Percentiles rank a stretch among this genome's conserved stretches.
Evolutionary conservation across 805 yeast species (phyloP).

Genomic region (Candida pini): DNA sequence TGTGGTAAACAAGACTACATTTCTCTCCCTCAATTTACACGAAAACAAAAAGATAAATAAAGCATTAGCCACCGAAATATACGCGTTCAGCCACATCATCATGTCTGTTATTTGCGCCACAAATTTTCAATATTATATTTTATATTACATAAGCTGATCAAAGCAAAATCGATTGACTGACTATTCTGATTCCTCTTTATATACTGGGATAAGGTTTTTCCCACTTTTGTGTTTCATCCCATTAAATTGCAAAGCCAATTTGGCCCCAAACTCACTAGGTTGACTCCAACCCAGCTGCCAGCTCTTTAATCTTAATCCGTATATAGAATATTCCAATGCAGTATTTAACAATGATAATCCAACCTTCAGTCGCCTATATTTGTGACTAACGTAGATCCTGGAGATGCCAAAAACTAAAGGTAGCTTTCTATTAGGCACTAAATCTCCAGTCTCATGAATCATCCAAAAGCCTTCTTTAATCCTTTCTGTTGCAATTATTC

Average conservation of each 20-base stretch:
- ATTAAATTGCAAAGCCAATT: constrained; percentile 50
- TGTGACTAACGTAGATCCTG: constrained; percentile 40
- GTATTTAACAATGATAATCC: constrained; percentile 40
- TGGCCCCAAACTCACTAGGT: constrained; percentile 61
- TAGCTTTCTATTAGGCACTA: constrained; percentile 43
- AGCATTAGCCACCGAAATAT: too few relatives aligned
- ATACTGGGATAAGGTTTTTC: constrained; percentile 44
- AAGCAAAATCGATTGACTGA: not conserved
- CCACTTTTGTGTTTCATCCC: constrained; percentile 52
- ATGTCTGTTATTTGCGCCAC: too few relatives aligned
- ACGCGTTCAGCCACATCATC: too few relatives aligned
- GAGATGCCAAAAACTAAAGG: constrained; percentile 40
- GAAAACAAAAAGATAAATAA: too few relatives aligned
- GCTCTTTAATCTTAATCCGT: constrained; percentile 41
- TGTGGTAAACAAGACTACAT: too few relatives aligned
- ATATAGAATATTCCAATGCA: constrained; percentile 39
- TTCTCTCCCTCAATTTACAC: too few relatives aligned
- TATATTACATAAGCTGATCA: too few relatives aligned
- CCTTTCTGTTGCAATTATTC: constrained; percentile 49
- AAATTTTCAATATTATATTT: too few relatives aligned
- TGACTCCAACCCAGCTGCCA: constrained; percentile 63
- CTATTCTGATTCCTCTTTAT: constrained; percentile 22
- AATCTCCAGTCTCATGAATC: constrained; percentile 42
- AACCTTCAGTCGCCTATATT: constrained; percentile 44
- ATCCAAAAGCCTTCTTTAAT: constrained; percentile 52